Percentiles rank a stretch among this genome's conserved stretches.
Evolutionary conservation across 768 basidiomycete genomes (phyloP).

Genomic region (Hydnomerulius pinastri): DNA sequence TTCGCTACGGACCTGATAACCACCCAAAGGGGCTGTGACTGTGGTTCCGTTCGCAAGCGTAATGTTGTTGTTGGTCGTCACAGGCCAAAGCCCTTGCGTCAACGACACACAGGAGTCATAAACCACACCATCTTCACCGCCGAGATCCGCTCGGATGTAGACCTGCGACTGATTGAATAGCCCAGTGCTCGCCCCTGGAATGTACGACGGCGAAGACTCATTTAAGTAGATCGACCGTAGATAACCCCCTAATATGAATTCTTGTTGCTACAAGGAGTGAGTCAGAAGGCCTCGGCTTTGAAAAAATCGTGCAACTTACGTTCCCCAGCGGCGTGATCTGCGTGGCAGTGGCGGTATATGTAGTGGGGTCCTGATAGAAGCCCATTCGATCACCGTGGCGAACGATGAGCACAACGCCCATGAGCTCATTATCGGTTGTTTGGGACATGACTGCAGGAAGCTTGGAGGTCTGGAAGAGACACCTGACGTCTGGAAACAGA

Average conservation of each 20-base stretch:
- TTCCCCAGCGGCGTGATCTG: conserved; percentile 69
- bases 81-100: conserved; percentile 69
- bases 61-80: conserved; percentile 44
- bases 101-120: conserved; percentile 66
- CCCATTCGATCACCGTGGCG: conserved; percentile 66
- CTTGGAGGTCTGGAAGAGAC: background rate
- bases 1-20: conserved; percentile 55
- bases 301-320: conserved; percentile 36
- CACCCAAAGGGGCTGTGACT: conserved; percentile 57
- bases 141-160: conserved; percentile 62
- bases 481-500: too few species aligned
- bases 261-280: conserved; percentile 46
- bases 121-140: conserved; percentile 69
- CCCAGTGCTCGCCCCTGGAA: conserved; percentile 39
- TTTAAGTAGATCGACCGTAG: conserved; percentile 58
- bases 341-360: conserved; percentile 58
- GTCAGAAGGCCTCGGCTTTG: background rate
- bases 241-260: conserved; percentile 54
- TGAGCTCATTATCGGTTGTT: conserved; percentile 32
- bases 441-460: conserved; percentile 9
- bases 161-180: conserved; percentile 42
- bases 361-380: conserved; percentile 63
- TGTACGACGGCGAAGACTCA: conserved; percentile 51
- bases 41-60: conserved; percentile 68
- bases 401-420: conserved; percentile 58